Conservation (phyloP, 2,329 filamentous ascomycete species). For the Pestalotiopsis sp. region DNA sequence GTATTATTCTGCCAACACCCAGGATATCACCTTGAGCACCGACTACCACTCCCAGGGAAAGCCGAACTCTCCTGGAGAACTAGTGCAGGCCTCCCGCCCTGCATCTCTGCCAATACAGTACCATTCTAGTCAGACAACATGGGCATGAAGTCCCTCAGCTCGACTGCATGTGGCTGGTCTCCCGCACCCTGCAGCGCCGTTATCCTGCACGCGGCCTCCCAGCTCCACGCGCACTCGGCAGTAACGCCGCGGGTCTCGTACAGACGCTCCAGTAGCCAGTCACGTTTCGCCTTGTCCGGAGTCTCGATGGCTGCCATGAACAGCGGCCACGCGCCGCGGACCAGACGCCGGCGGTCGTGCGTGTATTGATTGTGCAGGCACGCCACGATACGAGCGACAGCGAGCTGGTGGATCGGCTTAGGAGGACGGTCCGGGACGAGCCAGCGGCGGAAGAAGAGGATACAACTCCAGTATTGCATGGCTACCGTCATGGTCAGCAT, state of each 20-base stretch:
- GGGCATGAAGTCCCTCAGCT: background rate
- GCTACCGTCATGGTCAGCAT: background rate
- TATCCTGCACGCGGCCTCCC: conserved; percentile 7
- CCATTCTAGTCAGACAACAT: background rate
- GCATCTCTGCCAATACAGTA: background rate
- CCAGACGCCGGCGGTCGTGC: conserved; percentile 3
- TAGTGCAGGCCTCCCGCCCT: too few relatives aligned
- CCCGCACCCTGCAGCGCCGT: background rate
- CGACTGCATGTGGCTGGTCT: background rate
- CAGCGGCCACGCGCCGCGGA: conserved; percentile 15
- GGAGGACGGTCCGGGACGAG: background rate
- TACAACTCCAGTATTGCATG: conserved; percentile 8
- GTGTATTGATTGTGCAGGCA: background rate
- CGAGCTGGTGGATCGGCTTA: conserved; percentile 5
- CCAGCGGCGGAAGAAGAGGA: conserved; percentile 17
- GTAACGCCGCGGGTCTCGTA: background rate
- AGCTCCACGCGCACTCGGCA: conserved; percentile 14
- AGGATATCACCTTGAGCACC: too few relatives aligned
- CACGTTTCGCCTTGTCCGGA: background rate
- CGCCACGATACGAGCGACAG: background rate
- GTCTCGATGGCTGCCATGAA: conserved; percentile 17
- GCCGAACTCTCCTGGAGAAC: too few relatives aligned
- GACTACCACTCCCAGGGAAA: too few relatives aligned
- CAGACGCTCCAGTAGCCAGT: conserved; percentile 6
- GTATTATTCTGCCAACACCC: too few relatives aligned